phyloP scores from a whole-genome alignment of 768 basidiomycete genomes.

The Tylopilus rubrobrunneus region DNA sequence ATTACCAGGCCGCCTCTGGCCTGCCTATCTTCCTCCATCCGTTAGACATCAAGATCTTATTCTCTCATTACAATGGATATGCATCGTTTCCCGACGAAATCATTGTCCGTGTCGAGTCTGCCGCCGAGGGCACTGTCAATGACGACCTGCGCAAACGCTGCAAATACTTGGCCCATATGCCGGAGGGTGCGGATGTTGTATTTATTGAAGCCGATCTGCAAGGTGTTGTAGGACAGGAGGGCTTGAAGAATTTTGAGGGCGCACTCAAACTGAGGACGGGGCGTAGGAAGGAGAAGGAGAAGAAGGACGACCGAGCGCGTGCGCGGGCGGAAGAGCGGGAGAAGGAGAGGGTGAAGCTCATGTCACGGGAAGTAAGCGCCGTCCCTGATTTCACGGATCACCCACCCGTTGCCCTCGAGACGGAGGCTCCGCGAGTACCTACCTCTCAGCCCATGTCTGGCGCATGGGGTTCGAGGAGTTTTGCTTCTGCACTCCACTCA shows the following conservation, averaged over 20 bases:
- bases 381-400: conserved; percentile 5
- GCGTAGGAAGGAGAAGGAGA: conserved; percentile 75
- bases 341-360: conserved; percentile 46
- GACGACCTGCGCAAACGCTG: conserved; percentile 92
- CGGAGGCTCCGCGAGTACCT: conserved; percentile 6
- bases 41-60: conserved; percentile 89
- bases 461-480: conserved; percentile 78
- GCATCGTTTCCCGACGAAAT: conserved; percentile 81
- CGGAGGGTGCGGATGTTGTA: conserved; percentile 87
- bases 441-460: conserved; percentile 36
- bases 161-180: conserved; percentile 92
- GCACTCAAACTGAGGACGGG: conserved; percentile 71
- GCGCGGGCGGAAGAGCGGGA: conserved; percentile 74
- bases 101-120: conserved; percentile 72
- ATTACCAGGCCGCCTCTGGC: conserved; percentile 92
- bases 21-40: conserved; percentile 91
- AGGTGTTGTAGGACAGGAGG: conserved; percentile 70
- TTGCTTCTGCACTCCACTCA: conserved; percentile 74
- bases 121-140: conserved; percentile 76
- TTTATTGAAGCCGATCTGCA: conserved; percentile 88
- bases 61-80: conserved; percentile 80
- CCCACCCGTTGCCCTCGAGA: conserved; percentile 7
- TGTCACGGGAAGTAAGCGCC: conserved; percentile 18
- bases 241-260: conserved; percentile 79
- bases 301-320: conserved; percentile 85